Conservation (phyloP, 2,329 filamentous ascomycete species). For the Thermomyces lanuginosus region DNA sequence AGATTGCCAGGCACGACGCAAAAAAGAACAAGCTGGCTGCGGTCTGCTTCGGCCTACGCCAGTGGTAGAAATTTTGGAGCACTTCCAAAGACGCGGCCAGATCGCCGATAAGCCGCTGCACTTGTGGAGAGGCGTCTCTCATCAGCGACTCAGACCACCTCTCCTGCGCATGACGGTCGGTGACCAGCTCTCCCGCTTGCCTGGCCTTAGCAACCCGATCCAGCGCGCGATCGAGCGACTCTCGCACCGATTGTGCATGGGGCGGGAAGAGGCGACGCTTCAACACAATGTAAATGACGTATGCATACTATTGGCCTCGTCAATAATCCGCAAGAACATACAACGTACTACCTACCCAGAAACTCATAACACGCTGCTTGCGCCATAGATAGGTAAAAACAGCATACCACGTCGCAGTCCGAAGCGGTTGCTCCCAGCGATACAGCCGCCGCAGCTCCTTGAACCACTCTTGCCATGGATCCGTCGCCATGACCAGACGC, state of each 20-base stretch:
- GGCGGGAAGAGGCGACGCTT: conserved; percentile 14
- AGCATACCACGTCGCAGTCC: conserved; percentile 21
- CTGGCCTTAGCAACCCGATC: conserved; percentile 15
- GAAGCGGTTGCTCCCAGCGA: conserved; percentile 22
- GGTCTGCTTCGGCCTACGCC: conserved; percentile 19
- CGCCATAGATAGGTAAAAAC: conserved; percentile 23
- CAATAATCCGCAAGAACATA: background rate
- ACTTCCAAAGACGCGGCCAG: conserved; percentile 23
- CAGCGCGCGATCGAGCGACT: conserved; percentile 16
- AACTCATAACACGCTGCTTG: conserved; percentile 20
- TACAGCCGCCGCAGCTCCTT: conserved; percentile 21
- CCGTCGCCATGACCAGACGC: conserved; percentile 24
- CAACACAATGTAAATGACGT: conserved; percentile 19
- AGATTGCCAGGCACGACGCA: conserved; percentile 14
- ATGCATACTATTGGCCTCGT: conserved; percentile 13
- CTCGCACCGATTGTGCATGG: conserved; percentile 16
- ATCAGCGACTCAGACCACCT: conserved; percentile 24
- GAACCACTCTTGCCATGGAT: conserved; percentile 26
- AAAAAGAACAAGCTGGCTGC: conserved; percentile 20
- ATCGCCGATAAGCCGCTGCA: conserved; percentile 23
- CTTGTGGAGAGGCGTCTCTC: conserved; percentile 19
- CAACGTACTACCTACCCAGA: conserved; percentile 13
- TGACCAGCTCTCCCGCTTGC: conserved; percentile 22
- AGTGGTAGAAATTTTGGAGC: conserved; percentile 22
- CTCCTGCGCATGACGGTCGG: conserved; percentile 18